Evolutionary conservation across 2,329 filamentous ascomycete species (phyloP), one percentile per base, ranked within the genome.

Genomic region (Botrytis fragariae): DNA sequence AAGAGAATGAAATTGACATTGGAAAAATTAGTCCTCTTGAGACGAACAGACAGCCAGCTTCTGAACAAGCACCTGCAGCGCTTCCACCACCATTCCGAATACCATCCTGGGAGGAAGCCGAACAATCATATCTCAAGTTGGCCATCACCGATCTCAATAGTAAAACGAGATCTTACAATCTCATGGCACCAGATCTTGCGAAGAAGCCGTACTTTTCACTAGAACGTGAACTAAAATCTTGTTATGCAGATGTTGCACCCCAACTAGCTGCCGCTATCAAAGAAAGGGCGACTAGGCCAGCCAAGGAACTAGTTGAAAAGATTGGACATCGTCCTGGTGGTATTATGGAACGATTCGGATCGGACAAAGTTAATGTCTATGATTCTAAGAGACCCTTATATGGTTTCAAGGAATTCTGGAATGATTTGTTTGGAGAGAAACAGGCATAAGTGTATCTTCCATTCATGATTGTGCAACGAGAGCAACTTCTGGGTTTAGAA

Each of bases 131-230:
- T 83, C 90, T 95, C 81, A 88, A 87, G 57, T 87, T 96, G 8
- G 89, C 93, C 8, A 88, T 99, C 76, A 87, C 88, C 64, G 90
- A 93, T 73, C 88, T 98, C 72, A 98, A 98, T 82, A 82, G 84
- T 44, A 86, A 97, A 67, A 92, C 94, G 12, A 89, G 96, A 39
- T 93, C 93, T 22, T 99, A 99, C 85, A 98, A 98, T 79, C 88
- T 98, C 4, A 95, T 97, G 90, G 95, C 96, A 0, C 96, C 96
- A 0, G 91, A 94, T 72, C 86, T 97, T 2, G 95, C 95, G 3
- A 97, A 96, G 83, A 97, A 97, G 82, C 93, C 95, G 0, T 98
- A 98, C 82, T 94, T 94, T 80, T 91, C 87, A 3, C 88, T 98
- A 12, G 89, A 94, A 62, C 89, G 95, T 67, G 96, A 99, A 83